A percentile compares a stretch with the other conserved stretches of the same genome.
phyloP scores from a whole-genome alignment of 192 early-diverging fungal genomes.

The Polychytrium aggregatum region DNA sequence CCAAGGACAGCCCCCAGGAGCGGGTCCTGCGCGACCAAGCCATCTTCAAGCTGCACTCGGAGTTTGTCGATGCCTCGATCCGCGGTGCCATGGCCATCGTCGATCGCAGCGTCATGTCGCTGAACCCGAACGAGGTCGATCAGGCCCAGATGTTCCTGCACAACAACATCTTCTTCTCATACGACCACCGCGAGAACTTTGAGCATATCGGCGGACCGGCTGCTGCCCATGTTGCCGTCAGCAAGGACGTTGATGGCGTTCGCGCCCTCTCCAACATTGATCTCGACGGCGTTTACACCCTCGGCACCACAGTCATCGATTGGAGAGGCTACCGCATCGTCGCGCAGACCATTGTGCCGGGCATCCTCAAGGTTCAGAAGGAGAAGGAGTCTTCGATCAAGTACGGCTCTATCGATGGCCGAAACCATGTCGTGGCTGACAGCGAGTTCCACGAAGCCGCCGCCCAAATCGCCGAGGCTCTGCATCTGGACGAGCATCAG shows the following conservation, averaged over 20 bases:
- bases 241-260: conserved; percentile 91
- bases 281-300: conserved; percentile 69
- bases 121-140: conserved; percentile 65
- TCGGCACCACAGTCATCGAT: conserved; percentile 86
- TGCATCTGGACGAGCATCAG: conserved; percentile 73
- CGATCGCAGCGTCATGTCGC: conserved; percentile 58
- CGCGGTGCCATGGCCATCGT: conserved; percentile 75
- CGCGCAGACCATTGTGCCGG: conserved; percentile 89
- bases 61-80: conserved; percentile 86
- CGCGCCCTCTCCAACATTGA: conserved; percentile 61
- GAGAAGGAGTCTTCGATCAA: conserved; percentile 62
- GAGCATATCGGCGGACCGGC: conserved; percentile 72
- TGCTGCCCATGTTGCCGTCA: conserved; percentile 84
- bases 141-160: conserved; percentile 62
- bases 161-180: conserved; percentile 93
- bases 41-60: conserved; percentile 71
- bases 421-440: conserved; percentile 55
- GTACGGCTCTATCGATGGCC: conserved; percentile 87
- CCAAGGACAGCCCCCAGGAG: conserved; percentile 62
- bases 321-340: conserved; percentile 84
- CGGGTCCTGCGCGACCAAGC: conserved; percentile 75
- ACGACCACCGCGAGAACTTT: conserved; percentile 75
- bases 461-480: conserved; percentile 58
- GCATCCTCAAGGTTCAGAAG: conserved; percentile 40
- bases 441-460: conserved; percentile 63